Conservation (phyloP, 768 basidiomycete genomes). For the Neoboletus brunneissimus region DNA sequence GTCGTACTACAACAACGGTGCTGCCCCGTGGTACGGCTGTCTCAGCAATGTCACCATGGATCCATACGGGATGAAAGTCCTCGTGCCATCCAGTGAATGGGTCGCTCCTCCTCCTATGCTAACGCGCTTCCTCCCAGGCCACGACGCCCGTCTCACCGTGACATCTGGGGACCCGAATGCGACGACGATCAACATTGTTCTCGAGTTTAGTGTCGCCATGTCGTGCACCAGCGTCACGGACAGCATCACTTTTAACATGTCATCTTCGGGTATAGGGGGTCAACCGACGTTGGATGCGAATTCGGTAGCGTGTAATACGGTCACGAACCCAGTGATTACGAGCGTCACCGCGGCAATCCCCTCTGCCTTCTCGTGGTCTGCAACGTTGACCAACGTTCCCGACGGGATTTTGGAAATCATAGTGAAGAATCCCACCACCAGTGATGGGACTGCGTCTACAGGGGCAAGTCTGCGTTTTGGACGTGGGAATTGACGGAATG, state of each 20-base stretch:
- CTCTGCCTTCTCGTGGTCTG: constrained; percentile 72
- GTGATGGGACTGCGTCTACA: constrained; percentile 43
- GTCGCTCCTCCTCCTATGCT: constrained; percentile 65
- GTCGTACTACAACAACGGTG: constrained; percentile 56
- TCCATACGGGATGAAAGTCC: constrained; percentile 76
- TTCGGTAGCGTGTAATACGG: constrained; percentile 43
- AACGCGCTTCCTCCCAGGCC: constrained; percentile 81
- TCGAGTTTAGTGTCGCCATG: constrained; percentile 83
- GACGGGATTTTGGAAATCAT: constrained; percentile 81
- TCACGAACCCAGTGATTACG: constrained; percentile 48
- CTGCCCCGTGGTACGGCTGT: constrained; percentile 74
- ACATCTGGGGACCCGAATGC: constrained; percentile 42
- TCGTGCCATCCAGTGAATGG: constrained; percentile 72
- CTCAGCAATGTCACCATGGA: constrained; percentile 61
- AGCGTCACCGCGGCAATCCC: constrained; percentile 51
- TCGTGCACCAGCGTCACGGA: constrained; percentile 64
- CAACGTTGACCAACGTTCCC: constrained; percentile 68
- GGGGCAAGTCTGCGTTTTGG: constrained; percentile 44
- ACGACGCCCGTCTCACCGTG: constrained; percentile 70
- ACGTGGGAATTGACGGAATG: neutral
- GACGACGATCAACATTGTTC: constrained; percentile 55
- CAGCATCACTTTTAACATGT: constrained; percentile 64
- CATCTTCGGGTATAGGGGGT: constrained; percentile 60
- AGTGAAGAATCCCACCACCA: constrained; percentile 53
- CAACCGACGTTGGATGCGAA: constrained; percentile 50